Conservation (phyloP, 805 yeast species). For the Candida odintsovae region DNA sequence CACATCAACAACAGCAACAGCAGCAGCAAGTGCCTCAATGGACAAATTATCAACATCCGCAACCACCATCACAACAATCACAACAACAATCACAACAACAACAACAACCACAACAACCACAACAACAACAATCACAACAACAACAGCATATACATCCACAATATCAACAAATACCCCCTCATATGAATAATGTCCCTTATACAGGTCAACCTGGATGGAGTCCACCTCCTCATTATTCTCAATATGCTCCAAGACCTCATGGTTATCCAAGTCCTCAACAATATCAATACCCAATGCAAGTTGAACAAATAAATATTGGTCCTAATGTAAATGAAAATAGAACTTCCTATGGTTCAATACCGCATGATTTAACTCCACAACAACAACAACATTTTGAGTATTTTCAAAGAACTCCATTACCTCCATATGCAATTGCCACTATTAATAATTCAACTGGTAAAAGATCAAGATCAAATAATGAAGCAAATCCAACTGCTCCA, state of each 20-base stretch:
- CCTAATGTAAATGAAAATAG: not conserved
- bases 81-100: not conserved
- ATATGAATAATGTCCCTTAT: not conserved
- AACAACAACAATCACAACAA: slow-evolving; percentile 7
- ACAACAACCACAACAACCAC: slow-evolving; percentile 3
- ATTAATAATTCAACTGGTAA: slow-evolving; percentile 14
- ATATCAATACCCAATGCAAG: not conserved
- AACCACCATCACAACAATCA: not conserved
- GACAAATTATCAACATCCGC: not conserved
- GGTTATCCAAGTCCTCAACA: not conserved
- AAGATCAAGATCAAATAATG: slow-evolving; percentile 6
- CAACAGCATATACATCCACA: slow-evolving; percentile 3
- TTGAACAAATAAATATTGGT: not conserved
- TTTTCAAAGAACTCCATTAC: slow-evolving; percentile 28
- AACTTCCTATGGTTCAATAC: not conserved
- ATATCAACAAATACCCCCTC: not conserved
- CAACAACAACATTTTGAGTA: slow-evolving; percentile 7
- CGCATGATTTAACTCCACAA: slow-evolving; percentile 8
- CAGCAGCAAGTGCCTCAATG: slow-evolving; percentile 4
- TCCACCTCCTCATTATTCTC: not conserved
- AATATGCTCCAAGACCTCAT: not conserved
- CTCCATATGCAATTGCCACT: slow-evolving; percentile 29
- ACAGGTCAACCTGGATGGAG: not conserved
- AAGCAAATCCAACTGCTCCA: not conserved
- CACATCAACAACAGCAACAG: slow-evolving; percentile 1